Base-by-base conservation (phyloP, 2,329 filamentous ascomycete species). In the Paecilomyces fulvus region DNA sequence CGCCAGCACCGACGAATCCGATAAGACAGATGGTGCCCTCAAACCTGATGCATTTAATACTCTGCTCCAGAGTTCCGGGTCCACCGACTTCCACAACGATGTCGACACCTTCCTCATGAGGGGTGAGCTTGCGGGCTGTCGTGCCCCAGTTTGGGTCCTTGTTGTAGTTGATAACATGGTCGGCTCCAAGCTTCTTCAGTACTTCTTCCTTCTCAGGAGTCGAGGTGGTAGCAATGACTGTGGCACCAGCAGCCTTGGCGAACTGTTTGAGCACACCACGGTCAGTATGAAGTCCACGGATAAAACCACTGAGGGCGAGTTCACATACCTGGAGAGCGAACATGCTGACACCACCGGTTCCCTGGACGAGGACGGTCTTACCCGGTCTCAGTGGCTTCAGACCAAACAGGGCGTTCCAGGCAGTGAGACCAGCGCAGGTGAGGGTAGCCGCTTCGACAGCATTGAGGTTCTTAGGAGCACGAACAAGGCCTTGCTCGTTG, bases 81-180 rank as follows among this genome's bases (percentile, higher is more conserved):
- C 86, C 86, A 11, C 83, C 86, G n/a, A 88, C 80, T 63, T 89
- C 86, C 43, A 87, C 64, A 43, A 89, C 73, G 58, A 85, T 77
- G 62, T 88, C 80, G 7, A 86, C 80, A 11, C 86, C 86, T 1
- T 63, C 64, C 14, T 79, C 79, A 0, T 73, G 68, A 0, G 80
- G 75, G 0, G 77, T 79, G 9, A 79, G 66, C 9, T 73, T 72
- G 58, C 80, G 77, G 14, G 83, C 84, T 28, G 77, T 77, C 2
- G 75, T 69, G n/a, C 84, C 82, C 85, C 85, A 88, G 52, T 82
- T 77, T 0, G 79, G 70, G 8, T 76, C 76, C 0, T 68, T 75
- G 56, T 78, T 80, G 68, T 88, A 88, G 69, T 88, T 87, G 66
- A 88, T 76, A 1, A 80, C 72, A 49, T 82, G 74, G 55, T 79